phyloP scores from a whole-genome alignment of 306 rosid genomes.

The Acacia acuminata region DNA sequence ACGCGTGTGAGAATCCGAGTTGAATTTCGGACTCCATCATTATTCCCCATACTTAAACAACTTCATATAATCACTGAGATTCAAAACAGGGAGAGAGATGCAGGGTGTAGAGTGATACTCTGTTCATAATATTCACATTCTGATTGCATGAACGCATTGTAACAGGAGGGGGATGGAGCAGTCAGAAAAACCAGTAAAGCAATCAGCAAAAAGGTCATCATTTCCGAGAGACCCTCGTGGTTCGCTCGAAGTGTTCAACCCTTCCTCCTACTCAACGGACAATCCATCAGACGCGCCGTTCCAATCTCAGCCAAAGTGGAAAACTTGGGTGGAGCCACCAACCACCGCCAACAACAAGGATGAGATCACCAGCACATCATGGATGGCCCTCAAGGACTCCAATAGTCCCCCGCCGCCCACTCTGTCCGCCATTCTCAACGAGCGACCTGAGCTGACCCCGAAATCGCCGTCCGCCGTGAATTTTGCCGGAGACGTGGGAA shows the following conservation, averaged over 20 bases:
- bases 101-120: not conserved
- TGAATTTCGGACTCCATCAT: not conserved
- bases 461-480: not conserved
- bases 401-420: constrained; percentile 33
- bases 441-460: constrained; percentile 9
- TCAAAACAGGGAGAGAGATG: not conserved
- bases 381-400: constrained; percentile 85
- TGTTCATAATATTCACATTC: not conserved
- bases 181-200: constrained; percentile 39
- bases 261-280: constrained; percentile 45
- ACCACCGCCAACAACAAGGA: constrained; percentile 30
- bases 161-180: constrained; percentile 51
- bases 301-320: constrained; percentile 50
- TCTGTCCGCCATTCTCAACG: constrained; percentile 38
- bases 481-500: constrained; percentile 34
- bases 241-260: constrained; percentile 91
- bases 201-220: constrained; percentile 45
- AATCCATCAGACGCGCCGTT: constrained; percentile 35
- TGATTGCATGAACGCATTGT: not conserved
- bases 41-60: not conserved
- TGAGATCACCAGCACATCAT: constrained; percentile 60
- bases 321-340: constrained; percentile 41
- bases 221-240: constrained; percentile 76
- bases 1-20: not conserved
- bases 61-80: not conserved